phyloP scores from a whole-genome alignment of 106 monocot genomes.

The Triglochin maritima region DNA sequence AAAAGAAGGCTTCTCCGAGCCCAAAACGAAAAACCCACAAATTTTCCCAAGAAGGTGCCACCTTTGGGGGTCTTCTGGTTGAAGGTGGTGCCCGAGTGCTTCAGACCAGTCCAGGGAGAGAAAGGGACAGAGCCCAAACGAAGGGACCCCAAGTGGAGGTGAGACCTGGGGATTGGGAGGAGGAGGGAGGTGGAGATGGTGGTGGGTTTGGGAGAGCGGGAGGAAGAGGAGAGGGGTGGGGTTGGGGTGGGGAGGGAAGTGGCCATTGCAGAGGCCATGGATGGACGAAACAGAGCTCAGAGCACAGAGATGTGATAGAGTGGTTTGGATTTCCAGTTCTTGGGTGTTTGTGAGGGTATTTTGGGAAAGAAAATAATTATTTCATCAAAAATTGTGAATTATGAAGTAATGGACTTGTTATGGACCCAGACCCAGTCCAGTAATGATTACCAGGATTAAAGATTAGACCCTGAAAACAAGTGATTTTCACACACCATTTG shows the following conservation, averaged over 20 bases:
- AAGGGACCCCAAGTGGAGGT: neutral
- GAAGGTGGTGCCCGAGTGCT: conserved; percentile 18
- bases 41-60: neutral
- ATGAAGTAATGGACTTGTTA: too few relatives aligned
- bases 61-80: conserved; percentile 11
- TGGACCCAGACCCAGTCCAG: too few relatives aligned
- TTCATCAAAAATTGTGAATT: too few relatives aligned
- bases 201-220: neutral
- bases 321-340: too few relatives aligned
- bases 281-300: neutral
- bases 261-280: conserved; percentile 13
- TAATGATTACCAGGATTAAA: too few relatives aligned
- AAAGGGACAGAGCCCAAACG: conserved; percentile 10
- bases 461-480: too few relatives aligned
- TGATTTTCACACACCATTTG: too few relatives aligned
- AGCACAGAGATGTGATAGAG: too few relatives aligned
- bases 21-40: neutral
- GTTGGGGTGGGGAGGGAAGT: neutral
- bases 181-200: neutral
- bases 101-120: conserved; percentile 34
- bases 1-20: neutral
- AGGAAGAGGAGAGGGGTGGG: neutral
- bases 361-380: too few relatives aligned
- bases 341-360: too few relatives aligned
- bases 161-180: neutral